Evolutionary conservation across 495 filamentous ascomycete genomes (phyloP), one percentile per base, ranked within the genome.

Genomic region (Annulohypoxylon stygium): DNA sequence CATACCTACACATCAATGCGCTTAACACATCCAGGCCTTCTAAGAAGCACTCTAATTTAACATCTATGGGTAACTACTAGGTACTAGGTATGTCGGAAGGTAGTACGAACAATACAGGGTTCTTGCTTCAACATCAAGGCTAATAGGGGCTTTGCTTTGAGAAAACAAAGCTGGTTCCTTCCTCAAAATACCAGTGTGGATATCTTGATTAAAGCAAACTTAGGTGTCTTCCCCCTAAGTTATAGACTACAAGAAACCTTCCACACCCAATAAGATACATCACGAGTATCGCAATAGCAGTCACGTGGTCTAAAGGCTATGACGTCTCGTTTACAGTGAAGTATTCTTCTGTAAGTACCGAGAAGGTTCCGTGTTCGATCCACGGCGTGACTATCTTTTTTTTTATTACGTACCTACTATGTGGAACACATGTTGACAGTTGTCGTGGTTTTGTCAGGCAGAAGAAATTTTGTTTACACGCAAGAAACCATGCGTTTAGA

Each of bases 351-450:
- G 61, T 76, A 77, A 61, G 64, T 64, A 37, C 82, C 80, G 82
- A 81, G 81, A 83, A 82, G 82, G 81, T 82, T 82, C 82, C 78
- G 81, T 81, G 82, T 84, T 83, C 82, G 81, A 84, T 80, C 81
- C 82, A 81, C 82, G 78, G 82, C 76, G 75, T 71, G 76, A 83
- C 81, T 83, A 83, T 18, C 1, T 66, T 62, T 70, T 66, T 20
- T 41, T 53, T 64, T 39, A 4, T 18, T 1, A 55, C 51, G 0
- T 14, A 43, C 2, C 0, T 43, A 39, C 30, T 30, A 3, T 30
- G 5, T 30, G 5, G 30, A 30, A 6, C 3, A 7, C 4, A 39
- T 39, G 5, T 39, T 39, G 9, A 6, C 5, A 39, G 37, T 11
- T 39, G 37, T 39, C 1, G 37, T 39, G 7, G 37, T 39, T 11